Evolutionary conservation across 2,329 filamentous ascomycete genomes (phyloP).

Genomic region (Alternaria brassicicola): DNA sequence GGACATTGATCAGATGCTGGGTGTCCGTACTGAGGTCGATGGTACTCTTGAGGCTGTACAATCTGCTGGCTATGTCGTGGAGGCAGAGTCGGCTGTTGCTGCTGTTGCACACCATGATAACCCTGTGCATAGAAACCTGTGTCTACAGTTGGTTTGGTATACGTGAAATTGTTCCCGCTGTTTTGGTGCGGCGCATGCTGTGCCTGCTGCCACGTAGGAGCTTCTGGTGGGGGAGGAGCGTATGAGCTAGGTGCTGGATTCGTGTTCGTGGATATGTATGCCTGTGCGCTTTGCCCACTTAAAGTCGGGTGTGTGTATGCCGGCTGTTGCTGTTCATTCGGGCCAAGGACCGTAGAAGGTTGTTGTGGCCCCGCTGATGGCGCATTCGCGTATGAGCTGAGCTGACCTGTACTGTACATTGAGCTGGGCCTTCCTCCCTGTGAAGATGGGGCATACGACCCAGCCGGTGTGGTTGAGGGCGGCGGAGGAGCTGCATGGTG

Average conservation of each 20-base stretch:
- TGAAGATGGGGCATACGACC: conserved; percentile 41
- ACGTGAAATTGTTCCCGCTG: conserved; percentile 40
- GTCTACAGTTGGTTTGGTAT: conserved; percentile 38
- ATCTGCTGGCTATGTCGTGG: conserved; percentile 7
- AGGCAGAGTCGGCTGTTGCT: conserved; percentile 16
- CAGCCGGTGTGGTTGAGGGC: conserved; percentile 38
- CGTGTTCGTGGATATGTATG: too few species aligned
- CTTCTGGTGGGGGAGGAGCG: conserved; percentile 45
- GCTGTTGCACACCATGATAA: conserved; percentile 31
- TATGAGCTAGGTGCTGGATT: conserved; percentile 45
- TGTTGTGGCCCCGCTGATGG: conserved; percentile 16
- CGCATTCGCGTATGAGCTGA: conserved; percentile 24
- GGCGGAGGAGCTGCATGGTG: conserved; percentile 36
- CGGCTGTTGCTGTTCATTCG: conserved; percentile 43
- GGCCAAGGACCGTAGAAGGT: conserved; percentile 33
- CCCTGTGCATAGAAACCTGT: conserved; percentile 34
- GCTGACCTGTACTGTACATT: conserved; percentile 36
- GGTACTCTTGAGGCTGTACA: conserved; percentile 16
- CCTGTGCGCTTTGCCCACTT: background rate
- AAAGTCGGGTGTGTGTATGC: conserved; percentile 42
- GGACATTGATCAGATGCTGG: conserved; percentile 19
- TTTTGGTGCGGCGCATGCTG: conserved; percentile 44
- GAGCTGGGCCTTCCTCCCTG: conserved; percentile 36
- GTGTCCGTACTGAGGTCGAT: conserved; percentile 14
- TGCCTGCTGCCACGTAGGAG: conserved; percentile 47